Evolutionary conservation across 1,284 basidiomycete genomes (phyloP), one percentile per base, ranked within the genome.

Genomic region (Violaceomyces palustris): DNA sequence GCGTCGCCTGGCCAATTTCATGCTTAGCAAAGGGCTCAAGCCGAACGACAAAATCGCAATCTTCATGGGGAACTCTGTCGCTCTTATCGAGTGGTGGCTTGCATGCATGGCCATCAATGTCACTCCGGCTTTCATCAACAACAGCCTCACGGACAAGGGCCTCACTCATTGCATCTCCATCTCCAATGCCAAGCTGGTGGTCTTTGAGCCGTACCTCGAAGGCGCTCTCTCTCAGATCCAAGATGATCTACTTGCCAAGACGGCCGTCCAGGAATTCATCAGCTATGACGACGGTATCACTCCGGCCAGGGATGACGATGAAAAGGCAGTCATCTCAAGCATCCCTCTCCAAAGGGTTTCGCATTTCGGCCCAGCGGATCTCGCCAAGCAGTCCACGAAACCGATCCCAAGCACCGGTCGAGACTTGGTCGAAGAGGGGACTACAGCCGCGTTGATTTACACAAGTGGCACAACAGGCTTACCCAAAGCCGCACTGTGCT

Each of bases 91-190:
- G 31, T 48, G 66, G 47, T 70, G 58, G 60, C 51, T 66, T 21
- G 67, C 63, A 0, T 69, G 63, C 46, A 52, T 70, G 64, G 47
- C 43, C 36, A 54, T 61, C 57, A 59, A 69, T 32, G 53, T 64
- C 18, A 39, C 67, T 4, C 72, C 73, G 5, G 73, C 69, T 1
- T 73, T 74, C 49, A 71, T 74, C 59, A 74, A 74, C 59, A 67
- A 64, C 55, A 66, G 65, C 36, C 51, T 74, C 19, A 68, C 66
- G 8, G 71, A 54, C 32, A 47, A 53, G 11, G 62, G 64, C 5
- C 50, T 74, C 17, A 35, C 53, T 15, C 73, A 74, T 52, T 74
- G 73, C 58, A 57, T 74, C 44, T 32, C 40, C 0, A 59, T 72
- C 25, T 59, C 67, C 8, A 32, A 44, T 3, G 69, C 70, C 12